These are phyloP conservation scores for Ustilago shanxiensis DNA, from an alignment of 1,284 basidiomycete genomes.

Conservation along the genomic window DNA sequence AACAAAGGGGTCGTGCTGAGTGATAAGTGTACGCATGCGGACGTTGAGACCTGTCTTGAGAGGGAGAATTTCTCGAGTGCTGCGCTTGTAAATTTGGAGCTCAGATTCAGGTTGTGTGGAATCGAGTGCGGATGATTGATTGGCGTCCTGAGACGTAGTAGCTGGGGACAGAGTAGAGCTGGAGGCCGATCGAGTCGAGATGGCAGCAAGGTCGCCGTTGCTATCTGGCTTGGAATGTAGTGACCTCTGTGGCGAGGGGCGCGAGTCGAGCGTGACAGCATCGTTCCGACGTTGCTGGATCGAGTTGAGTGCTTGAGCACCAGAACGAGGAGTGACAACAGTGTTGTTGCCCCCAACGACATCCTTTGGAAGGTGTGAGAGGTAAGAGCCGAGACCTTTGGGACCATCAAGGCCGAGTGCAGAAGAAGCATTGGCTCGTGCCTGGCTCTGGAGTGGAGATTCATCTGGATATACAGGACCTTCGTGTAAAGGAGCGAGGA, in stretches of 20 bases:
- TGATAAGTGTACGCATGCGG: conserved; percentile 54
- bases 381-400: conserved; percentile 40
- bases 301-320: conserved; percentile 23
- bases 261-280: conserved; percentile 12
- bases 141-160: conserved; percentile 4
- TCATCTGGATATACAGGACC: conserved; percentile 55
- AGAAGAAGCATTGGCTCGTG: conserved; percentile 29
- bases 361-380: conserved; percentile 37
- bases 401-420: conserved; percentile 49
- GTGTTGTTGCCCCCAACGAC: conserved; percentile 42
- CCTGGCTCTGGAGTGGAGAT: conserved; percentile 39
- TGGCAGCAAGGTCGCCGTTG: conserved; percentile 41
- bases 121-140: neutral
- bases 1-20: conserved; percentile 20
- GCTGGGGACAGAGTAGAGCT: neutral
- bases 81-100: conserved; percentile 46
- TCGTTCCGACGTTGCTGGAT: conserved; percentile 30
- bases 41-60: conserved; percentile 51
- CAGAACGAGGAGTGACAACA: conserved; percentile 50
- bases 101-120: neutral
- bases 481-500: conserved; percentile 46
- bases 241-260: neutral
- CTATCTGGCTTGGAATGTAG: conserved; percentile 15
- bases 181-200: conserved; percentile 1
- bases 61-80: conserved; percentile 29